Evolutionary conservation across 257 asterid species (phyloP).

Genomic region (Rehmannia glutinosa): DNA sequence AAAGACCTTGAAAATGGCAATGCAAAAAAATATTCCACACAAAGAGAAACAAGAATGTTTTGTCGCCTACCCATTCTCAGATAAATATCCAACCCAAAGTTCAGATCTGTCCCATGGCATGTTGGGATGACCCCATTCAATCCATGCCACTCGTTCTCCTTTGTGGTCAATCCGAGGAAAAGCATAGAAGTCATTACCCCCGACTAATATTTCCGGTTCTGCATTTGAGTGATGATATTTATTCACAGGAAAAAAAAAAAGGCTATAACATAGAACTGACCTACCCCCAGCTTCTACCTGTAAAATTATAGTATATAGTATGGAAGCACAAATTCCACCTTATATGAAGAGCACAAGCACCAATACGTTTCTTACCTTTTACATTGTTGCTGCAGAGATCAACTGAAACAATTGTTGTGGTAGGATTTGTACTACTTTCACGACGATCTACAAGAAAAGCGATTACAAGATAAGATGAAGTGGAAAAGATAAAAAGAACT

Average conservation of each 20-base stretch:
- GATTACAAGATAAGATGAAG: slow-evolving; percentile 7
- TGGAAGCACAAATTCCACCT: background rate
- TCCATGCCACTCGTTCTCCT: slow-evolving; percentile 93
- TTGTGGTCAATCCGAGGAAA: slow-evolving; percentile 80
- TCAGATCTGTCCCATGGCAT: slow-evolving; percentile 99
- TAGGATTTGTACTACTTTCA: slow-evolving; percentile 56
- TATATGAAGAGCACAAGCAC: slow-evolving; percentile 6
- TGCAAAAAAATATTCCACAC: background rate
- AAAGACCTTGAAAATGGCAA: slow-evolving; percentile 7
- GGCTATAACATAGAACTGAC: background rate
- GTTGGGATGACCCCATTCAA: slow-evolving; percentile 95
- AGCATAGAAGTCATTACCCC: slow-evolving; percentile 89
- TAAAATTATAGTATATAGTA: background rate
- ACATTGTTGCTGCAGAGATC: slow-evolving; percentile 34
- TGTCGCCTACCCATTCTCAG: slow-evolving; percentile 68
- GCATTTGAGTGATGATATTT: slow-evolving; percentile 23
- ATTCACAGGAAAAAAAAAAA: background rate
- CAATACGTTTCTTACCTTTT: slow-evolving; percentile 43
- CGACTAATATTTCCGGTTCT: slow-evolving; percentile 71
- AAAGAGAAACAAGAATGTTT: background rate
- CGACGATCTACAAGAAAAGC: slow-evolving; percentile 60
- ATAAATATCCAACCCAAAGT: slow-evolving; percentile 95
- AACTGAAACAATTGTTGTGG: slow-evolving; percentile 68
- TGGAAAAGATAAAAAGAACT: background rate
- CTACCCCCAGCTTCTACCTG: too few species aligned